A percentile compares a stretch with the other conserved stretches of the same genome.
phyloP scores from a whole-genome alignment of 495 filamentous ascomycete species.

The Alectoria sarmentosa region DNA sequence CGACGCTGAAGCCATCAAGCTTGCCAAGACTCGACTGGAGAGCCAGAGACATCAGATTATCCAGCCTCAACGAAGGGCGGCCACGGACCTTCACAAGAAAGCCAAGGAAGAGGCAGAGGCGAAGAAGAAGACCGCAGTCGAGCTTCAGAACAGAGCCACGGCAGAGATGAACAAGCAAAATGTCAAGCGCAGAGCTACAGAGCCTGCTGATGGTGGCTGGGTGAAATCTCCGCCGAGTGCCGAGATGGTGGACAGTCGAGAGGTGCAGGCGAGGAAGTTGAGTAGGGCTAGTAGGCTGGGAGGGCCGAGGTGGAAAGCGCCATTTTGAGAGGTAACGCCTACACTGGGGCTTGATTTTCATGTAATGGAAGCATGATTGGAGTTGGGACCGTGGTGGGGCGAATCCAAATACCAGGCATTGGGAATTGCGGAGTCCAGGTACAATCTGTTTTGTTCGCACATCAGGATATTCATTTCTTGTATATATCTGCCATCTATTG shows the following conservation, averaged over 20 bases:
- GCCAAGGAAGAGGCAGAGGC: background rate
- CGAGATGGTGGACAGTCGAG: background rate
- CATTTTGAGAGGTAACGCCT: conserved; percentile 7
- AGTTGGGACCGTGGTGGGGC: background rate
- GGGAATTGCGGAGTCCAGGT: background rate
- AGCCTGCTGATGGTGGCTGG: conserved; percentile 15
- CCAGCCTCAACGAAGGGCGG: background rate
- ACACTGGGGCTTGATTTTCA: background rate
- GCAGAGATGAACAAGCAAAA: conserved; percentile 8
- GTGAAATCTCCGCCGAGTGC: conserved; percentile 18
- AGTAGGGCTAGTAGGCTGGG: conserved; percentile 12
- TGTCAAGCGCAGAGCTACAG: background rate
- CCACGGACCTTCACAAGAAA: background rate
- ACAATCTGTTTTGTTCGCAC: background rate
- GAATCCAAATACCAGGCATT: background rate
- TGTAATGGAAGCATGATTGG: background rate
- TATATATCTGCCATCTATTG: background rate
- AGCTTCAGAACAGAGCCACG: conserved; percentile 14
- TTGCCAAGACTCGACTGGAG: conserved; percentile 17
- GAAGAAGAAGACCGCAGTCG: background rate
- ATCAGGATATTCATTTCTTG: background rate
- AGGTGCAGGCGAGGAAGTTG: conserved; percentile 14
- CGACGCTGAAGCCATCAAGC: conserved; percentile 19
- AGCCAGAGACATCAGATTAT: conserved; percentile 5
- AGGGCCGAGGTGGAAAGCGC: conserved; percentile 22